Conservation (phyloP, 441 rosid genomes). For the Metrosideros polymorpha region DNA sequence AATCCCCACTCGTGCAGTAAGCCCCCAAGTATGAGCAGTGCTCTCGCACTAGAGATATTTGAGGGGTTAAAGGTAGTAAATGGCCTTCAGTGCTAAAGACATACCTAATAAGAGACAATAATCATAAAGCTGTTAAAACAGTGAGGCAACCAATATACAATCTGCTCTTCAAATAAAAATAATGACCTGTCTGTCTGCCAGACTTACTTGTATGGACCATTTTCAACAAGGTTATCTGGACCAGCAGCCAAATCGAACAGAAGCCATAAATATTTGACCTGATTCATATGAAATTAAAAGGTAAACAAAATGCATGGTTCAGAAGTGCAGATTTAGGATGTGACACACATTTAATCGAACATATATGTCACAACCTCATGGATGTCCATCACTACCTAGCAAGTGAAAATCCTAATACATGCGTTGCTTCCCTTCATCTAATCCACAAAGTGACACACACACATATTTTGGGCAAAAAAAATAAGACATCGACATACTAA, state of each 20-base stretch:
- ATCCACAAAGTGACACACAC: neutral
- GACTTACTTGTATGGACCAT: slow-evolving; percentile 94
- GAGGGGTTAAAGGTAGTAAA: slow-evolving; percentile 78
- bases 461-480: neutral
- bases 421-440: neutral
- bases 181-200: neutral
- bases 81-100: slow-evolving; percentile 94
- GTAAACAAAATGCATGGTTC: neutral
- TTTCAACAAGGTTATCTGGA: slow-evolving; percentile 90
- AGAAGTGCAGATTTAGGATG: neutral
- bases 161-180: neutral
- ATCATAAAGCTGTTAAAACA: neutral
- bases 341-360: neutral
- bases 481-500: neutral
- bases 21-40: slow-evolving; percentile 88
- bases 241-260: slow-evolving; percentile 91
- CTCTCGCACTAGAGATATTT: slow-evolving; percentile 73
- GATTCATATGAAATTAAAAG: slow-evolving; percentile 1
- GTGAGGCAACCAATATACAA: neutral
- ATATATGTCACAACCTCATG: neutral
- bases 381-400: neutral
- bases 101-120: slow-evolving; percentile 38
- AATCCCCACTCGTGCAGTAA: slow-evolving; percentile 45
- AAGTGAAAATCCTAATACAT: neutral
- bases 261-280: slow-evolving; percentile 97